These are phyloP conservation scores for Massariosphaeria phaeospora DNA, from an alignment of 495 filamentous ascomycete species.

Conservation along the genomic window DNA sequence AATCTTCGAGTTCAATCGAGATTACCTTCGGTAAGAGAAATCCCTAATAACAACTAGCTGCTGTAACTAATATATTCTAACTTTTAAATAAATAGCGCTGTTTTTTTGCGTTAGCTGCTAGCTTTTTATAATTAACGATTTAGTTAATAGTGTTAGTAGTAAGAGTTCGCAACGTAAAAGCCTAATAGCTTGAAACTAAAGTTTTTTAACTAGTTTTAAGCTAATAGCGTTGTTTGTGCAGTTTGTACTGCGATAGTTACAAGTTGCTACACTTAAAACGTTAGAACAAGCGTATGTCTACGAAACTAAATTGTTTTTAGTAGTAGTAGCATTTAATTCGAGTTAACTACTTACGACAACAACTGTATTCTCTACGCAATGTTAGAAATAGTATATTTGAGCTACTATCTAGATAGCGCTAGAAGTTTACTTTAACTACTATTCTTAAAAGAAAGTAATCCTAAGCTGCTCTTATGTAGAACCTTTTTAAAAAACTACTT, in stretches of 20 bases:
- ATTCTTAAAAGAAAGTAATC: background rate
- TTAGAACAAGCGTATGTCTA: background rate
- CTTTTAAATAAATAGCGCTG: background rate
- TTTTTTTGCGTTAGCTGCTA: background rate
- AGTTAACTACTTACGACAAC: constrained; percentile 2
- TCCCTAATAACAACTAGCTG: too few species aligned
- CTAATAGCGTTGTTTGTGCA: background rate
- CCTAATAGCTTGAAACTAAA: background rate
- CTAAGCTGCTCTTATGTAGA: background rate
- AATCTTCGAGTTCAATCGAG: too few species aligned
- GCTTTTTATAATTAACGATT: background rate
- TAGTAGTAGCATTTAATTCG: background rate
- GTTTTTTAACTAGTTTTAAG: background rate
- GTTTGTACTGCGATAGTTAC: background rate
- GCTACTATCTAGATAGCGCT: background rate
- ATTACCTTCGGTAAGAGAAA: too few species aligned
- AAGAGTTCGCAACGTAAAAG: background rate
- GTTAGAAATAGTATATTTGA: constrained; percentile 7
- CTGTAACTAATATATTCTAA: background rate
- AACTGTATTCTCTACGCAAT: constrained; percentile 8
- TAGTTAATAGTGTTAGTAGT: background rate
- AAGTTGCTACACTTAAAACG: background rate
- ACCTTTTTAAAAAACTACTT: background rate
- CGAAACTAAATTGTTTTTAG: background rate
- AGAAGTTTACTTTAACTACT: constrained; percentile 1